phyloP scores from a whole-genome alignment of 345 rosid genomes.

The Excoecaria cochinchinensis region DNA sequence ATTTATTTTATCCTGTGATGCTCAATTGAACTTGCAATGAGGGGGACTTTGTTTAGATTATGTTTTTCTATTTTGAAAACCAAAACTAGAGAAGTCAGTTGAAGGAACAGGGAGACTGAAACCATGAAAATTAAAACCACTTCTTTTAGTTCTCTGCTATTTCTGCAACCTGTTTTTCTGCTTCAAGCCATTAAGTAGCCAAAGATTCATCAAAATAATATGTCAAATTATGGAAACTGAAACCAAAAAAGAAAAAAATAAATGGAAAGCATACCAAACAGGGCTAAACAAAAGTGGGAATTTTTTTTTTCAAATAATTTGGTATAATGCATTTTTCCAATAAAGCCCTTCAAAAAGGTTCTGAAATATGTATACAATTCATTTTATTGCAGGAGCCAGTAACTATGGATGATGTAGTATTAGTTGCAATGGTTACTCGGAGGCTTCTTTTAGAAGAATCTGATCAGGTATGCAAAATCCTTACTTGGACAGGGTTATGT shows the following conservation, averaged over 20 bases:
- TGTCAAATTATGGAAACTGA: background rate
- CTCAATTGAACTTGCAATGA: background rate
- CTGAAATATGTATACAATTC: conserved; percentile 9
- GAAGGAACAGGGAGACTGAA: too few relatives aligned
- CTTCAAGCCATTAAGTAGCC: background rate
- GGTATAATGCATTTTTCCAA: background rate
- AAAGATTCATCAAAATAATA: background rate
- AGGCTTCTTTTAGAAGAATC: conserved; percentile 90
- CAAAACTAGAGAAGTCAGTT: too few relatives aligned
- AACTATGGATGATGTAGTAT: conserved; percentile 70
- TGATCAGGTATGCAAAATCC: conserved; percentile 54
- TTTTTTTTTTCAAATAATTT: background rate
- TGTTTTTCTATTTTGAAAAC: too few relatives aligned
- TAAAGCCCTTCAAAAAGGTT: conserved; percentile 4
- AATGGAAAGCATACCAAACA: background rate
- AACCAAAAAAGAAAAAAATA: background rate
- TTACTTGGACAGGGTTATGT: background rate
- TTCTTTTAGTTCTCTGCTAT: background rate
- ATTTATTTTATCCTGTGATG: background rate
- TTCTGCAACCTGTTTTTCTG: background rate
- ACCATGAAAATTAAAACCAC: background rate
- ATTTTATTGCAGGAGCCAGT: conserved; percentile 50
- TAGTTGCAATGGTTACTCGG: conserved; percentile 80
- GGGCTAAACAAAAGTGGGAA: too few relatives aligned
- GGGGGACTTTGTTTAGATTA: background rate